These are phyloP conservation scores for Tuber calosporum DNA, from an alignment of 495 filamentous ascomycete genomes.

Conservation along the genomic window DNA sequence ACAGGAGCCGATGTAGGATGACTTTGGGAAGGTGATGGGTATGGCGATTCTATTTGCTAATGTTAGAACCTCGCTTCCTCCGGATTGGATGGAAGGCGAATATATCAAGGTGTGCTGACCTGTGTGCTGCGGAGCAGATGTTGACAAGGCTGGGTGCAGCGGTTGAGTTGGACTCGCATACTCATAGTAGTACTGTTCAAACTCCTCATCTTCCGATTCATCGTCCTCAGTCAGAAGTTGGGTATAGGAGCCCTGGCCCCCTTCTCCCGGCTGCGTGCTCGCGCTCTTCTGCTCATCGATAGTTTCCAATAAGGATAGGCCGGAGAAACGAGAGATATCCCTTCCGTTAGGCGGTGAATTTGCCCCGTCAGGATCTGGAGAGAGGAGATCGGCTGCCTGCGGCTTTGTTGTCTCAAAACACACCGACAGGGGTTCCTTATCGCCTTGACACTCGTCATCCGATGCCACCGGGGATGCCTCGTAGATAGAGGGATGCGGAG, in stretches of 20 bases:
- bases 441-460: slow-evolving; percentile 24
- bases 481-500: slow-evolving; percentile 41
- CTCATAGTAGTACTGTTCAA: slow-evolving; percentile 34
- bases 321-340: slow-evolving; percentile 33
- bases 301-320: slow-evolving; percentile 37
- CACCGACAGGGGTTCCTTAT: slow-evolving; percentile 27
- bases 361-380: slow-evolving; percentile 5
- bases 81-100: slow-evolving; percentile 2
- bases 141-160: slow-evolving; percentile 33
- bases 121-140: slow-evolving; percentile 31
- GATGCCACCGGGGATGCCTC: slow-evolving; percentile 41
- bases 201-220: slow-evolving; percentile 23
- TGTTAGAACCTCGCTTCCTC: not conserved
- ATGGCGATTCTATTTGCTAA: slow-evolving; percentile 15
- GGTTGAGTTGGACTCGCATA: slow-evolving; percentile 40
- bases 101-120: slow-evolving; percentile 16
- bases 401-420: slow-evolving; percentile 30
- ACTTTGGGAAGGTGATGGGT: slow-evolving; percentile 19
- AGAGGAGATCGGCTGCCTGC: slow-evolving; percentile 16
- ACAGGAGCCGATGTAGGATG: slow-evolving; percentile 35
- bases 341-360: slow-evolving; percentile 15
- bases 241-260: slow-evolving; percentile 23
- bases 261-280: slow-evolving; percentile 11
- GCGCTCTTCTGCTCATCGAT: slow-evolving; percentile 39
- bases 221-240: slow-evolving; percentile 25